Evolutionary conservation across 345 rosid genomes (phyloP).

Genomic region (Salix dunnii): DNA sequence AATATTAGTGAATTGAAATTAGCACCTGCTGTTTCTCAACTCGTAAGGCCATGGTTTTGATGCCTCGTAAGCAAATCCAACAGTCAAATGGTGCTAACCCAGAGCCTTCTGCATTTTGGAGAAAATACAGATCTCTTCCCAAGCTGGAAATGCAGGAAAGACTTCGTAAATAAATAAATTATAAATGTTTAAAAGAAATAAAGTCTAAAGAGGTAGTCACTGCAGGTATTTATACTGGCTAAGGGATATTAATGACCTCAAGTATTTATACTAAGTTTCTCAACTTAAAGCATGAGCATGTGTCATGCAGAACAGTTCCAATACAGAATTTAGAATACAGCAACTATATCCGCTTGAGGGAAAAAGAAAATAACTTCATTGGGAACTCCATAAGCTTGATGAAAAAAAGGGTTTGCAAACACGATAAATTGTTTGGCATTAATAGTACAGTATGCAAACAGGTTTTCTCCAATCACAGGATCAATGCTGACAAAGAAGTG

Average conservation of each 20-base stretch:
- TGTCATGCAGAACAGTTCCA: too few relatives aligned
- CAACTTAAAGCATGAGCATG: too few relatives aligned
- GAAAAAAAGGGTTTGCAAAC: too few relatives aligned
- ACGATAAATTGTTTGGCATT: not conserved
- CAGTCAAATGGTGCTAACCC: conserved; percentile 97
- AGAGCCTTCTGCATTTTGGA: conserved; percentile 94
- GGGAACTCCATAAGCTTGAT: too few relatives aligned
- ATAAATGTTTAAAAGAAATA: not conserved
- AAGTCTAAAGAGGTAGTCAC: not conserved
- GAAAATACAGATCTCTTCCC: conserved; percentile 77
- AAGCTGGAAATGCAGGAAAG: conserved; percentile 41
- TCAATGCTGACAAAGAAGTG: not conserved
- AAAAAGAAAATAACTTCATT: too few relatives aligned
- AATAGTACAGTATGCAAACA: not conserved
- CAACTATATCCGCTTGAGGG: too few relatives aligned
- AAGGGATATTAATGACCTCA: not conserved
- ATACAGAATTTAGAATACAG: too few relatives aligned
- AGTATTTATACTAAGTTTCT: not conserved
- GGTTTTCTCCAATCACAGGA: not conserved
- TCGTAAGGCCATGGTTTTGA: conserved; percentile 91
- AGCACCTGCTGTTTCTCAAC: conserved; percentile 91
- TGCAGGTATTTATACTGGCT: not conserved
- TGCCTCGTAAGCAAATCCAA: conserved; percentile 89
- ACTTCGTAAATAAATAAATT: not conserved
- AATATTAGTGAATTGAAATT: not conserved